phyloP scores from a whole-genome alignment of 768 basidiomycete genomes.

The Atractiella rhizophila region DNA sequence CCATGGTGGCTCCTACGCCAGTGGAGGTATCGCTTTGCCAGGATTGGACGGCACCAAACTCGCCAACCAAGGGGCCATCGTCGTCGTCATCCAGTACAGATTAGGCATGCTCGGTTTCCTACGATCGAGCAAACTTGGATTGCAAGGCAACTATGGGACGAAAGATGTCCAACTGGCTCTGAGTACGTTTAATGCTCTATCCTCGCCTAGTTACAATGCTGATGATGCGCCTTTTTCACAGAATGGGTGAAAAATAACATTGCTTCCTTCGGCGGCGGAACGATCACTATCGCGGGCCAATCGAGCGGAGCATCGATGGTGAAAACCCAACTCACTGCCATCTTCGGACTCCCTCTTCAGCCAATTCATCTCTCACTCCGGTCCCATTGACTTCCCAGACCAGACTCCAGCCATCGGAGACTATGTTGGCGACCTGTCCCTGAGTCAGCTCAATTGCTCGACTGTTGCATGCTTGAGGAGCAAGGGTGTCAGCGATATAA shows the following conservation, averaged over 20 bases:
- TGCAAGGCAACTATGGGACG: constrained; percentile 37
- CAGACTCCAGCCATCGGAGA: constrained; percentile 3
- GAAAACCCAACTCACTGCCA: constrained; percentile 46
- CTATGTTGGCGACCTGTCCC: constrained; percentile 21
- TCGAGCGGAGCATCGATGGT: constrained; percentile 34
- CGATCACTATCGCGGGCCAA: constrained; percentile 27
- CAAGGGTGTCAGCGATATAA: constrained; percentile 30
- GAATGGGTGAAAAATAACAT: constrained; percentile 41
- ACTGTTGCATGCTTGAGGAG: constrained; percentile 30
- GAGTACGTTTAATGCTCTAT: constrained; percentile 4
- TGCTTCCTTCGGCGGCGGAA: constrained; percentile 39
- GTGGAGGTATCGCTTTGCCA: constrained; percentile 42
- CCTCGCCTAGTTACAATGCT: too few relatives aligned
- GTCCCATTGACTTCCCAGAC: constrained; percentile 35
- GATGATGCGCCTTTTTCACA: not conserved
- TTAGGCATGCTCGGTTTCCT: constrained; percentile 38
- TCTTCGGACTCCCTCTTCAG: constrained; percentile 46
- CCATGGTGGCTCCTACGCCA: constrained; percentile 58
- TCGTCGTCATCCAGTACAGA: constrained; percentile 63
- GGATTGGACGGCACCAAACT: constrained; percentile 55
- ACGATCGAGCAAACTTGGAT: constrained; percentile 8
- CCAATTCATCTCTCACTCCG: constrained; percentile 58
- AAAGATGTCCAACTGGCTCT: constrained; percentile 43
- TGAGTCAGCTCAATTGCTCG: constrained; percentile 26
- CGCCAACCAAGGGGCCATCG: constrained; percentile 41